A percentile compares a stretch with the other conserved stretches of the same genome.
These are phyloP conservation scores for Testicularia cyperi DNA, from an alignment of 1,284 basidiomycete species.

Conservation along the genomic window DNA sequence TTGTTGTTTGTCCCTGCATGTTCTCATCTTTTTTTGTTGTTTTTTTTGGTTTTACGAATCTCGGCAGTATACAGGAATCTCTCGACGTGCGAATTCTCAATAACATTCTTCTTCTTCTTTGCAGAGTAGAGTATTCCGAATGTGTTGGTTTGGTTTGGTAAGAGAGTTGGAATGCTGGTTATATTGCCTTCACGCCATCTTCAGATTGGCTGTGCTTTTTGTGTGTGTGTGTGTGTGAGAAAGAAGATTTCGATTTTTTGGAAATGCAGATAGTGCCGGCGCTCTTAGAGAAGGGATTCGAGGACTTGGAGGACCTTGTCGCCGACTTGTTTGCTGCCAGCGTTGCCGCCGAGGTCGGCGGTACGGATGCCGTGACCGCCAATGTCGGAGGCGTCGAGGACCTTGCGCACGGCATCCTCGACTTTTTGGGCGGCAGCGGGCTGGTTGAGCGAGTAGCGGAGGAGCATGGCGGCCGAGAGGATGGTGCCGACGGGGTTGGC, in stretches of 20 bases:
- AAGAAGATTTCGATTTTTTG: too few relatives aligned
- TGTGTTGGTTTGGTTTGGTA: too few relatives aligned
- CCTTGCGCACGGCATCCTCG: conserved; percentile 83
- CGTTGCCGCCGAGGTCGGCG: conserved; percentile 81
- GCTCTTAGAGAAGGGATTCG: conserved; percentile 66
- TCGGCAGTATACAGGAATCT: too few relatives aligned
- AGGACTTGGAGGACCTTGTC: conserved; percentile 79
- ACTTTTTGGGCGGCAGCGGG: conserved; percentile 75
- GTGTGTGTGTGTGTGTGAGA: too few relatives aligned
- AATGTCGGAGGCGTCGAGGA: conserved; percentile 72
- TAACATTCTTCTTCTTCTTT: too few relatives aligned
- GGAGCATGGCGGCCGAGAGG: conserved; percentile 89
- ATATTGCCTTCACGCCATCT: too few relatives aligned
- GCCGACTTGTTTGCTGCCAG: conserved; percentile 76
- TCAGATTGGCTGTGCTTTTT: too few relatives aligned
- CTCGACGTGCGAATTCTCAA: too few relatives aligned
- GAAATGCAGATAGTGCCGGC: too few relatives aligned
- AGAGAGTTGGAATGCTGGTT: too few relatives aligned
- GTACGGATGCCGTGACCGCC: conserved; percentile 83
- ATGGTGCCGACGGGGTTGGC: conserved; percentile 98
- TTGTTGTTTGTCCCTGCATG: too few relatives aligned
- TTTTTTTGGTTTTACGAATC: neutral
- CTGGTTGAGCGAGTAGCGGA: conserved; percentile 89
- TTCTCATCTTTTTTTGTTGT: conserved; percentile 3
- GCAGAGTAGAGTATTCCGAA: too few relatives aligned